phyloP scores from a whole-genome alignment of 495 filamentous ascomycete species.

The Penicillium tannophilum region DNA sequence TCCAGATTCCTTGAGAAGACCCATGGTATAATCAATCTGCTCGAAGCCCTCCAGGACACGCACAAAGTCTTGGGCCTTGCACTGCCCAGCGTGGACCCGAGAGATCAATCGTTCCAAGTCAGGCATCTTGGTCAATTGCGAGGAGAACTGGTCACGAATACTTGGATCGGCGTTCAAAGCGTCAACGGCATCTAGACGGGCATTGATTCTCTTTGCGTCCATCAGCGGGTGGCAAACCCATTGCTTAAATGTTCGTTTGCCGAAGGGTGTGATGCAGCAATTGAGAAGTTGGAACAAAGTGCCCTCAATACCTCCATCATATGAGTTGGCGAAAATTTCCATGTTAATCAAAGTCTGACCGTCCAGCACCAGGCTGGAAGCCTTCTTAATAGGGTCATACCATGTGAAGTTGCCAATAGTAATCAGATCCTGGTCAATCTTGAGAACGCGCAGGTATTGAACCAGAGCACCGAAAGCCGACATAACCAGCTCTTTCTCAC shows the following conservation, averaged over 20 bases:
- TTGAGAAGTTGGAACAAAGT: slow-evolving; percentile 91
- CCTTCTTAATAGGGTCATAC: slow-evolving; percentile 94
- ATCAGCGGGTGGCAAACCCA: slow-evolving; percentile 97
- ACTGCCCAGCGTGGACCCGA: slow-evolving; percentile 86
- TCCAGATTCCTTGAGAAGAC: slow-evolving; percentile 69
- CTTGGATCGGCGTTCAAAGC: slow-evolving; percentile 80
- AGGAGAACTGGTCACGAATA: slow-evolving; percentile 79
- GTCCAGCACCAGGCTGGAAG: slow-evolving; percentile 89
- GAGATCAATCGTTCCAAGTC: slow-evolving; percentile 95
- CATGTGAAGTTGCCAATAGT: slow-evolving; percentile 87
- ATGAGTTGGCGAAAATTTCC: slow-evolving; percentile 93
- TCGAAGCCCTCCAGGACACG: slow-evolving; percentile 96
- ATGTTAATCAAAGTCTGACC: slow-evolving; percentile 97
- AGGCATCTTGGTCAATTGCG: slow-evolving; percentile 84
- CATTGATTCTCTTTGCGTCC: slow-evolving; percentile 84
- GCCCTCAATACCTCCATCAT: slow-evolving; percentile 80
- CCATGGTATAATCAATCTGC: slow-evolving; percentile 91
- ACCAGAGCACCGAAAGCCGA: slow-evolving; percentile 90
- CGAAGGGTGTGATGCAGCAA: slow-evolving; percentile 93
- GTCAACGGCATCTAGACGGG: slow-evolving; percentile 94
- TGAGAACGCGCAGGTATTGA: slow-evolving; percentile 83
- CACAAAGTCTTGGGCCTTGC: slow-evolving; percentile 88
- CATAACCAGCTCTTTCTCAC: slow-evolving; percentile 81
- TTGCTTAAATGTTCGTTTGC: slow-evolving; percentile 93
- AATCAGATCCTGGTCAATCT: slow-evolving; percentile 85